A percentile compares a stretch with the other conserved stretches of the same genome.
Evolutionary conservation across 352 stramenopile species (phyloP).

Genomic region (Globisporangium lucens): DNA sequence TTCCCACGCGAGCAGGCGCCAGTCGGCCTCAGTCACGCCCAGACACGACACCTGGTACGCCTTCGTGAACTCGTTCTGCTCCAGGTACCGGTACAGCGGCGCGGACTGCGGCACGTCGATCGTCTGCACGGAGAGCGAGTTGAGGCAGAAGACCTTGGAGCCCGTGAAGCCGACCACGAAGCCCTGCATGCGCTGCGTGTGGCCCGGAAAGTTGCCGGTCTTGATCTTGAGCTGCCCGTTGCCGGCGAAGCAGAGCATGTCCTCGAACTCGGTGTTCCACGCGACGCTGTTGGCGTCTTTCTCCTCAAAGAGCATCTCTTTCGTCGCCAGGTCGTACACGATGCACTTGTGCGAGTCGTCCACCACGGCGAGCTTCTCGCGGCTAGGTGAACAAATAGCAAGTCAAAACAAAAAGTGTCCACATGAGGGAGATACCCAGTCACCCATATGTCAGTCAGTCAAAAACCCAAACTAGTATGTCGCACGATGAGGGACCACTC

Average conservation of each 20-base stretch:
- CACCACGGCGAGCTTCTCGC: conserved; percentile 89
- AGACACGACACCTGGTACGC: conserved; percentile 91
- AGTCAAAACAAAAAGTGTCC: not conserved
- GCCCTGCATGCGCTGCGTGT: conserved; percentile 88
- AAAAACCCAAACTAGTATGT: not conserved
- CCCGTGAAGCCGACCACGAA: conserved; percentile 92
- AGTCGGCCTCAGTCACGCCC: conserved; percentile 92
- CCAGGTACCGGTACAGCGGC: conserved; percentile 87
- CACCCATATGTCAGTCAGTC: not conserved
- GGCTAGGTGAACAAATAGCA: conserved; percentile 26
- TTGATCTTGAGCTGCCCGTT: conserved; percentile 90
- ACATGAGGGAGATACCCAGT: conserved; percentile 11
- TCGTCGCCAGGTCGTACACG: conserved; percentile 91
- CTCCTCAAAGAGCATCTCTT: conserved; percentile 88
- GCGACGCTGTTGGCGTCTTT: conserved; percentile 84
- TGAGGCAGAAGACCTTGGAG: conserved; percentile 91
- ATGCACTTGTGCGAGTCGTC: conserved; percentile 87
- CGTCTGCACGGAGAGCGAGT: conserved; percentile 81
- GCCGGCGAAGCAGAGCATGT: conserved; percentile 93
- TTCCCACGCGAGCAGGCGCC: conserved; percentile 82
- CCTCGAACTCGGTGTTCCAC: conserved; percentile 94
- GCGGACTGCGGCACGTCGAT: conserved; percentile 91
- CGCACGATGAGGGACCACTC: not conserved
- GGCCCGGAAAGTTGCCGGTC: conserved; percentile 85
- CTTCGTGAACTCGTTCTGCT: conserved; percentile 84